Conservation (phyloP, 2,329 filamentous ascomycete species). For the Colletotrichum sidae region DNA sequence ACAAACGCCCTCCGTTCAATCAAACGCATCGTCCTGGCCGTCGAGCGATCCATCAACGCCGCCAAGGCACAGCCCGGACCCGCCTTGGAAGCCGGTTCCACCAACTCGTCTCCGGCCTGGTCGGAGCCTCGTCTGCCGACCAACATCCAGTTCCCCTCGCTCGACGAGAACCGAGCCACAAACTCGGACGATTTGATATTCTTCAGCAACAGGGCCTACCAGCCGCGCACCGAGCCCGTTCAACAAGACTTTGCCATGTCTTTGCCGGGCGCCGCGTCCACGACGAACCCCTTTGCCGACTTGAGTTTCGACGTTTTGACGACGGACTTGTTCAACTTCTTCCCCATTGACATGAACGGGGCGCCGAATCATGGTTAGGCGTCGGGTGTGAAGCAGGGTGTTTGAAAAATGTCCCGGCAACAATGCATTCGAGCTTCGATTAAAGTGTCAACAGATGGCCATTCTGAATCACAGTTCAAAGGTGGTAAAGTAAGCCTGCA, state of each 20-base stretch:
- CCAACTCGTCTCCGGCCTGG: conserved; percentile 22
- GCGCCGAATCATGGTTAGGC: background rate
- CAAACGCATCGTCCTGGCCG: conserved; percentile 40
- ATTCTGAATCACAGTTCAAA: no score
- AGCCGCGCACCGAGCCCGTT: conserved; percentile 8
- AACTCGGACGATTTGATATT: conserved; percentile 40
- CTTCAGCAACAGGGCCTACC: conserved; percentile 39
- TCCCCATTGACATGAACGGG: conserved; percentile 32
- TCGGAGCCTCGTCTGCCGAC: conserved; percentile 31
- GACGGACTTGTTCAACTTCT: conserved; percentile 45
- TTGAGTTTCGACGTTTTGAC: conserved; percentile 44
- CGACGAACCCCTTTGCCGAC: conserved; percentile 20
- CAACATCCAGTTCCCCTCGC: conserved; percentile 40
- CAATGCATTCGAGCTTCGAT: no score
- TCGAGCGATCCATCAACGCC: conserved; percentile 40
- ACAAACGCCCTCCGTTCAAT: conserved; percentile 42
- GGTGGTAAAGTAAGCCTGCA: no score
- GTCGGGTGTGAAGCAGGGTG: no score
- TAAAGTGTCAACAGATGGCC: no score
- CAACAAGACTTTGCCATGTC: conserved; percentile 26
- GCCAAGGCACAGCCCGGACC: conserved; percentile 14
- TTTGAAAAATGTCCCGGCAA: no score
- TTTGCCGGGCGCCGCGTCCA: background rate
- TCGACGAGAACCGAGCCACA: conserved; percentile 32
- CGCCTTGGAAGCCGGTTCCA: background rate